Evolutionary conservation across 768 basidiomycete genomes (phyloP), one percentile per base, ranked within the genome.

Genomic region (Fistulinella prunicolor): DNA sequence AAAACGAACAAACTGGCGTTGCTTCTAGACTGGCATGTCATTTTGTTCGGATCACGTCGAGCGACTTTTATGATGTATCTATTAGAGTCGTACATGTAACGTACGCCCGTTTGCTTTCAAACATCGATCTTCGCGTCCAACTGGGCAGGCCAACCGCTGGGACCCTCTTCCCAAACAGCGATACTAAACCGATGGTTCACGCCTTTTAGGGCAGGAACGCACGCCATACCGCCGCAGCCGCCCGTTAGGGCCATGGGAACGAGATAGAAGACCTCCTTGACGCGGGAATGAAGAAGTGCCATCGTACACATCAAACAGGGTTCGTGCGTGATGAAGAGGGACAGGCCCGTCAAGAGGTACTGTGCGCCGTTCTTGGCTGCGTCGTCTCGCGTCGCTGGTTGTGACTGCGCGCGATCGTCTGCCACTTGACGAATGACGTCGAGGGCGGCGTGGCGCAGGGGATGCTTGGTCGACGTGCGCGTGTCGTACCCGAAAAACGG

Each of bases 301-400:
- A 99, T 99, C 58, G 85, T 82, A 66, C 96, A 99, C 91, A 98
- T 93, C 47, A 99, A 79, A 58, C 96, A 99, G 0, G 96, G 96
- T 58, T 99, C 96, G 68, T 99, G 95, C 9, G 92, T 91, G 44
- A 83, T 81, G 72, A 98, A 98, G 21, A 97, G 73, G 1, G 84
- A 82, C 16, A 83, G 77, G 2, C 83, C 82, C 0, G 93, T 97
- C 21, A 98, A 76, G 37, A 97, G 83, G 67, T 99, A 99, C 60
- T 88, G 85, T 1, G 83, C 71, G 13, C 89, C 86, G 56, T 89
- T 91, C 46, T 58, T 65, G 34, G 50, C 34, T 20, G 51, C 53
- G 8, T 62, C 69, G 8, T 19, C 26, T 35, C 37, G 48, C 42
- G 39, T 45, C 10, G 49, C 14, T 5, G 32, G 45, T 6, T 28